These are phyloP conservation scores for Arthrobotrys iridis DNA, from an alignment of 2,329 filamentous ascomycete genomes.

Conservation along the genomic window DNA sequence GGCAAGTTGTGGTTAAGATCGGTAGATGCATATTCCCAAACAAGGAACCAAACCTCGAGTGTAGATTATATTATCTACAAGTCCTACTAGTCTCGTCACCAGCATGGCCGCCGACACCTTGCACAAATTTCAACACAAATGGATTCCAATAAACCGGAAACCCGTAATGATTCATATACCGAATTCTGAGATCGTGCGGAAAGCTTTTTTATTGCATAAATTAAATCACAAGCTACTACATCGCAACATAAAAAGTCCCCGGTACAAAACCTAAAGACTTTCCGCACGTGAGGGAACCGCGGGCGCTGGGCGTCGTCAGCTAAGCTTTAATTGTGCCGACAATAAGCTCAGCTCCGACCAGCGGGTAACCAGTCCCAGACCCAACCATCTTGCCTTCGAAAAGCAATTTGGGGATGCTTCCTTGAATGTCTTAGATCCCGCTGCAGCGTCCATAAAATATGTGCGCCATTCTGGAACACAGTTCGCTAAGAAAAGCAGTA, in stretches of 20 bases:
- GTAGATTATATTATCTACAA: slow-evolving; percentile 3
- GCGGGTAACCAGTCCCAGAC: slow-evolving; percentile 37
- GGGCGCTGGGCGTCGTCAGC: background rate
- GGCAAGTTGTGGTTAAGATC: slow-evolving; percentile 3
- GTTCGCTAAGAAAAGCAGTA: slow-evolving; percentile 49
- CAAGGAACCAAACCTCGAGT: slow-evolving; percentile 1
- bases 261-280: background rate
- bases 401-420: slow-evolving; percentile 32
- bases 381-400: slow-evolving; percentile 24
- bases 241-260: slow-evolving; percentile 33
- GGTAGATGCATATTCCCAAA: slow-evolving; percentile 10
- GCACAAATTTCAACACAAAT: background rate
- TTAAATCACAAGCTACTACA: slow-evolving; percentile 5
- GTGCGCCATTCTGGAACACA: slow-evolving; percentile 54
- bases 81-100: too few species aligned
- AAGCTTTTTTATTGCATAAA: slow-evolving; percentile 7
- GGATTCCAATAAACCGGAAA: background rate
- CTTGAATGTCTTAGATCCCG: slow-evolving; percentile 49
- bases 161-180: background rate
- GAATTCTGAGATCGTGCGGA: background rate
- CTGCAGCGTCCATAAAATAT: slow-evolving; percentile 10
- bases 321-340: slow-evolving; percentile 34
- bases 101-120: background rate
- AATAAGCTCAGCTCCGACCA: slow-evolving; percentile 27
- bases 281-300: background rate